Conservation (phyloP, 2,329 filamentous ascomycete genomes). For the Fusarium irregulare region DNA sequence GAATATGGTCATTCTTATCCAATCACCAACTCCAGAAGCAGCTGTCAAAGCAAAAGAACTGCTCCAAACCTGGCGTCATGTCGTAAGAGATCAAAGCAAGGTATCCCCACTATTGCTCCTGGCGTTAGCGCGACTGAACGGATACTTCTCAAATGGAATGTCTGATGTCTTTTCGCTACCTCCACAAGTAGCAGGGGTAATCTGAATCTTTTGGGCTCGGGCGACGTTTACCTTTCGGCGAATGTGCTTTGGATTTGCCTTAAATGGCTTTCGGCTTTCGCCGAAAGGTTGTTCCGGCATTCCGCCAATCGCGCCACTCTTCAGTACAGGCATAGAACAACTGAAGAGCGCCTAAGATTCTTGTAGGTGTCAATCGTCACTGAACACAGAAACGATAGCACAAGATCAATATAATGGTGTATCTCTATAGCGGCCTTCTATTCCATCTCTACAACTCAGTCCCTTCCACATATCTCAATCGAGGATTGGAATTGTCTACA, state of each 20-base stretch:
- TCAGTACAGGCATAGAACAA: neutral
- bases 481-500: neutral
- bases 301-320: neutral
- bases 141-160: neutral
- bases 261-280: neutral
- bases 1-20: neutral
- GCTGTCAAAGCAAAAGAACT: neutral
- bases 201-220: neutral
- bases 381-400: neutral
- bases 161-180: neutral
- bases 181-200: neutral
- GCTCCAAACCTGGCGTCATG: neutral
- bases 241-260: neutral
- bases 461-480: neutral
- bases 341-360: neutral
- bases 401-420: neutral
- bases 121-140: neutral
- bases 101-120: neutral
- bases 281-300: neutral
- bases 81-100: neutral
- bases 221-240: neutral
- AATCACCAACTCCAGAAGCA: neutral
- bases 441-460: neutral
- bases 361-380: neutral
- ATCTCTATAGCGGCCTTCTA: neutral